A percentile compares a stretch with the other conserved stretches of the same genome.
phyloP scores from a whole-genome alignment of 2,329 filamentous ascomycete genomes.

The Polychaeton citri region DNA sequence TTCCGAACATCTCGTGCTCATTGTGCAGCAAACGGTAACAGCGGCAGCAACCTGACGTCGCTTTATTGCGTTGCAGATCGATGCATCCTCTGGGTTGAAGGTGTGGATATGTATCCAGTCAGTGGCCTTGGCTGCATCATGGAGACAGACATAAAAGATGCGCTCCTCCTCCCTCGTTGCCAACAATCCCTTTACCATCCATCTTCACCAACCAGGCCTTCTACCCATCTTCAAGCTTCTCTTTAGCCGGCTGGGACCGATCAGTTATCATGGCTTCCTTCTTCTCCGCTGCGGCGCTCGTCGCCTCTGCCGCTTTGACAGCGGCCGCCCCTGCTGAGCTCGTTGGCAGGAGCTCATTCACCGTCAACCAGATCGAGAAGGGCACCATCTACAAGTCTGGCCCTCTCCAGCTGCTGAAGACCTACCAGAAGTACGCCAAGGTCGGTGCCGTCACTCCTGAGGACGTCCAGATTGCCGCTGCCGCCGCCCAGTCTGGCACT shows the following conservation, averaged over 20 bases:
- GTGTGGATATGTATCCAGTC: too few relatives aligned
- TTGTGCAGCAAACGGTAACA: too few relatives aligned
- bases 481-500: conserved; percentile 22
- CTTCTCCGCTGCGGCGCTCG: conserved; percentile 11
- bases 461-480: conserved; percentile 18
- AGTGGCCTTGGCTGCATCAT: too few relatives aligned
- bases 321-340: conserved; percentile 17
- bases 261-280: neutral
- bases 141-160: neutral
- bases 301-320: conserved; percentile 15
- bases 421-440: conserved; percentile 25
- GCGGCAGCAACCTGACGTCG: neutral
- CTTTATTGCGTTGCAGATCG: neutral
- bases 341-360: conserved; percentile 13
- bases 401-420: conserved; percentile 24
- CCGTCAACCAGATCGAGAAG: conserved; percentile 16
- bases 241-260: too few relatives aligned
- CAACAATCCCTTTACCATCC: too few relatives aligned
- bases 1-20: too few relatives aligned
- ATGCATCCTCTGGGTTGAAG: neutral
- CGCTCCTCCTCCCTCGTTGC: neutral
- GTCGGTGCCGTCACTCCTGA: conserved; percentile 16
- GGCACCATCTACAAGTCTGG: conserved; percentile 24
- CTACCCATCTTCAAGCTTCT: too few relatives aligned
- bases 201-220: too few relatives aligned